These are phyloP conservation scores for Endotrypanum monterogeii DNA, from an alignment of 208 protist genomes.

Conservation along the genomic window DNA sequence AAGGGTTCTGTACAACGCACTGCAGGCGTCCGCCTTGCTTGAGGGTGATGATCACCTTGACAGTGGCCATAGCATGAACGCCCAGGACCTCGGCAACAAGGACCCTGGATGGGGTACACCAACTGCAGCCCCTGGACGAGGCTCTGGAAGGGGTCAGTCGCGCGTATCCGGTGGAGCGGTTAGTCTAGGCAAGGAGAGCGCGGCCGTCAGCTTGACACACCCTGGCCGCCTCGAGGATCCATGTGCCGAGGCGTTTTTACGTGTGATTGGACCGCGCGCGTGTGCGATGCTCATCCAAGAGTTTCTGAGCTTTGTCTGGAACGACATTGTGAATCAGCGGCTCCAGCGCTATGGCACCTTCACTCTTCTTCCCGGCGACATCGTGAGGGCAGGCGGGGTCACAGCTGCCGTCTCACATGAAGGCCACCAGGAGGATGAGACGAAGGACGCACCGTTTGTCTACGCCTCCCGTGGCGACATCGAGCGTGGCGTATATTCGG, in stretches of 20 bases:
- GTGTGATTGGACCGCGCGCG: conserved; percentile 69
- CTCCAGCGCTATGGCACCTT: conserved; percentile 87
- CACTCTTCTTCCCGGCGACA: conserved; percentile 78
- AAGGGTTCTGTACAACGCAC: conserved; percentile 73
- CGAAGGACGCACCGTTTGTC: conserved; percentile 11
- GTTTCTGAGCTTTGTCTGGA: conserved; percentile 89
- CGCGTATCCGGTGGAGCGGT: neutral
- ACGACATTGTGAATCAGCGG: conserved; percentile 87
- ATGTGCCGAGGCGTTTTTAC: conserved; percentile 82
- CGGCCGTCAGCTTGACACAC: neutral
- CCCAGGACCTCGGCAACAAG: conserved; percentile 2
- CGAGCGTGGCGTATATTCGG: conserved; percentile 53
- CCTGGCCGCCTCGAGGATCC: conserved; percentile 42
- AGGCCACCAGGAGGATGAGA: neutral
- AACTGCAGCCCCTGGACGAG: neutral
- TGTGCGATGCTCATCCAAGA: conserved; percentile 83
- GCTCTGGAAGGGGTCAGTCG: neutral
- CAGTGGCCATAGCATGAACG: neutral
- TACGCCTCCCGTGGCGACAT: conserved; percentile 50
- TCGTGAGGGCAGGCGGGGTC: conserved; percentile 52
- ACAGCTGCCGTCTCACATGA: neutral
- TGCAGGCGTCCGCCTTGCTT: conserved; percentile 66
- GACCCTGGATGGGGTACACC: neutral
- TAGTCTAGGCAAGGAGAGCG: neutral
- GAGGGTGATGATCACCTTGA: conserved; percentile 27